A percentile compares a stretch with the other conserved stretches of the same genome.
Evolutionary conservation across 768 basidiomycete genomes (phyloP).

Genomic region (Kockovaella imperatae): DNA sequence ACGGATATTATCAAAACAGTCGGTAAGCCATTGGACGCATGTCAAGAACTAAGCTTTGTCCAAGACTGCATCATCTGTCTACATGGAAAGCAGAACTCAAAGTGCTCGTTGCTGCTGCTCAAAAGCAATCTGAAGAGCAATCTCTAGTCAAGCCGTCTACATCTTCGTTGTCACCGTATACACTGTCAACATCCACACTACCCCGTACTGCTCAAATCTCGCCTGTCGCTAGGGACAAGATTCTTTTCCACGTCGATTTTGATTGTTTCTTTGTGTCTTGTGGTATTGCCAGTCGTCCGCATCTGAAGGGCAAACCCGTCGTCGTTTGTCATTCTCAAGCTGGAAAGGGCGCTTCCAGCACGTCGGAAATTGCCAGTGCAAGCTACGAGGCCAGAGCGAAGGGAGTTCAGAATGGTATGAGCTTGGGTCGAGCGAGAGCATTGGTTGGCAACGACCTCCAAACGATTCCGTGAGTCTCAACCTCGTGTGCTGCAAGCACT

Average conservation of each 20-base stretch:
- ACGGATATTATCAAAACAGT: conserved; percentile 63
- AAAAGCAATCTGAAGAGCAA: conserved; percentile 50
- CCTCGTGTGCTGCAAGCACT: background rate
- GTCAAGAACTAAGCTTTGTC: background rate
- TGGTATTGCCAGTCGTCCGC: conserved; percentile 69
- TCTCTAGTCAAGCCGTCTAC: conserved; percentile 22
- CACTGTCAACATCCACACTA: conserved; percentile 31
- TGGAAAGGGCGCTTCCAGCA: conserved; percentile 69
- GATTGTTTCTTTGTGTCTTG: conserved; percentile 96
- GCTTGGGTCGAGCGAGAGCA: conserved; percentile 44
- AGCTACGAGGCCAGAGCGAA: conserved; percentile 86
- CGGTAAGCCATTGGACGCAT: conserved; percentile 21
- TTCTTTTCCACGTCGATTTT: conserved; percentile 55
- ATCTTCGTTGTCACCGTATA: conserved; percentile 14
- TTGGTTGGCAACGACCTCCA: conserved; percentile 33
- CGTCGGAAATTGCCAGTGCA: conserved; percentile 78
- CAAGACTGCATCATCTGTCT: conserved; percentile 79
- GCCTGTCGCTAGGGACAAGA: conserved; percentile 46
- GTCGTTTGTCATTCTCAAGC: conserved; percentile 95
- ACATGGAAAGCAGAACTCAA: conserved; percentile 88
- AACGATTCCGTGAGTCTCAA: conserved; percentile 49
- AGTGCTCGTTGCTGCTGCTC: conserved; percentile 68
- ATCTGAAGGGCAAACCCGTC: conserved; percentile 76
- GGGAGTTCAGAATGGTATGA: conserved; percentile 92
- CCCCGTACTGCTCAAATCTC: conserved; percentile 14